Base-by-base conservation (phyloP, 495 filamentous ascomycete genomes). In the Xylaria intraflava region DNA sequence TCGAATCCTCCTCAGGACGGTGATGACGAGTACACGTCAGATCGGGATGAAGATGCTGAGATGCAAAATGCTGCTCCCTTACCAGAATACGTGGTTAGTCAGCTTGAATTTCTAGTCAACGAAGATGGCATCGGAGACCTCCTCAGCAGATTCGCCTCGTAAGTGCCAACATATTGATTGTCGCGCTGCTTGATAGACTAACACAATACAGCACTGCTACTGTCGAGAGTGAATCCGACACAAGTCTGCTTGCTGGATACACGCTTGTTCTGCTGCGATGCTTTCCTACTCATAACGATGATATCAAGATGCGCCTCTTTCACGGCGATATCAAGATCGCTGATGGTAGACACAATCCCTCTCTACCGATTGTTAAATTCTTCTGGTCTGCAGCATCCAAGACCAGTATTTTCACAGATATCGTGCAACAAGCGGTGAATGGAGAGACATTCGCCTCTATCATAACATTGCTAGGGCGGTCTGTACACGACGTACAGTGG, bases 291-390 rank as follows among this genome's bases (percentile, higher is more conserved):
- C 78, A 82, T 35, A 81, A 83, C 17, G 90, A 95, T 61, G 94
- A 97, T 47, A 94, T 97, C 46, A 85, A 91, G 0, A 95, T 97
- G 89, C 94, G 93, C 77, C 72, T 99, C 4, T 97, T 90, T 58
- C 72, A 90, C 12, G 86, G 89, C 0, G 90, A 90, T 27, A 83
- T 87, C 10, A 72, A 77, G 2, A 77, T 76, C 17, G 71, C 58
- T 16, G 62, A 66, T 26, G 62, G 67, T 8, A 65, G 63, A 12
- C 33, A 29, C 31, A 29, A 45, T 20, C 62, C 61, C 5, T 72
- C 76, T 47, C 65, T 85, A 14, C 86, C 93, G 0, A 84, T 89
- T 6, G 83, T 94, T 48, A 88, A 87, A 62, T 96, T 87, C 65
- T 91, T 96, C 63, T 99, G 93, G 89, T 75, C 85, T 46, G 86